A percentile compares a stretch with the other conserved stretches of the same genome.
These are phyloP conservation scores for Myotisia sp. DNA, from an alignment of 2,329 filamentous ascomycete genomes.

Conservation along the genomic window DNA sequence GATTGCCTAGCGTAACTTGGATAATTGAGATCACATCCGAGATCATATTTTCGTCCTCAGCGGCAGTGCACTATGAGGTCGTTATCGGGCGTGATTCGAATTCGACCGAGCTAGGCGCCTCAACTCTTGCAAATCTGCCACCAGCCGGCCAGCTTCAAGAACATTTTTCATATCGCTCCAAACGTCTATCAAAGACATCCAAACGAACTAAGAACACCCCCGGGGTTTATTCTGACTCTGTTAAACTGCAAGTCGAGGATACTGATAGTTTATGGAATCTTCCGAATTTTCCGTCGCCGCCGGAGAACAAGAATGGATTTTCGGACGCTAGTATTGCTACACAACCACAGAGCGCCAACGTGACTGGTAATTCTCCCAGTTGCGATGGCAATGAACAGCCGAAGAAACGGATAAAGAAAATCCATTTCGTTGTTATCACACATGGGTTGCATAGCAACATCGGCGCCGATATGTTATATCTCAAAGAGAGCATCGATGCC, in stretches of 20 bases:
- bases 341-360: slow-evolving; percentile 11
- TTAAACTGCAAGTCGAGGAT: slow-evolving; percentile 69
- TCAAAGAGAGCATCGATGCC: slow-evolving; percentile 93
- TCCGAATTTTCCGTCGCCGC: slow-evolving; percentile 60
- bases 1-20: slow-evolving; percentile 53
- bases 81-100: slow-evolving; percentile 74
- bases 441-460: slow-evolving; percentile 94
- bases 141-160: slow-evolving; percentile 60
- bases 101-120: slow-evolving; percentile 55
- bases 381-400: slow-evolving; percentile 16
- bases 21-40: slow-evolving; percentile 83
- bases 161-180: no score
- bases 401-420: slow-evolving; percentile 52
- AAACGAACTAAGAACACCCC: slow-evolving; percentile 36
- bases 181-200: slow-evolving; percentile 36
- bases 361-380: slow-evolving; percentile 7
- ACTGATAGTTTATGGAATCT: slow-evolving; percentile 85
- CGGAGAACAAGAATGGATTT: slow-evolving; percentile 29
- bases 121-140: slow-evolving; percentile 39
- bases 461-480: slow-evolving; percentile 86
- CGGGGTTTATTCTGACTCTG: slow-evolving; percentile 71
- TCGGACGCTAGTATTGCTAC: slow-evolving; percentile 11
- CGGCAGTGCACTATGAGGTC: slow-evolving; percentile 76
- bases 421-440: slow-evolving; percentile 84
- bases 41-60: slow-evolving; percentile 82